Evolutionary conservation across 441 rosid species (phyloP).

Genomic region (Jatropha multifida): DNA sequence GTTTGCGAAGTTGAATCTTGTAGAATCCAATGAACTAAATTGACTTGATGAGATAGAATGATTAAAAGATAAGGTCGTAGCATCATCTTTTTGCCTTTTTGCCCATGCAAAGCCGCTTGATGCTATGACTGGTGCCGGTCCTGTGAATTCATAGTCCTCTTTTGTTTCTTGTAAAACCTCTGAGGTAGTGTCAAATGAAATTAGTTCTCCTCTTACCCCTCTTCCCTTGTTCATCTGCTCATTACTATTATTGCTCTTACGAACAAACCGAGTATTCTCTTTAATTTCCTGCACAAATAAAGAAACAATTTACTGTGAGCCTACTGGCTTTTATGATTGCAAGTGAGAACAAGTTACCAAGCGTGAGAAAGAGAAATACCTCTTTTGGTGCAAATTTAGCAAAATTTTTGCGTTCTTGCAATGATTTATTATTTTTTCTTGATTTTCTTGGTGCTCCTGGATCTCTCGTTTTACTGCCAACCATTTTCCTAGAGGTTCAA

Average conservation of each 20-base stretch:
- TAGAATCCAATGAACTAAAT: constrained; percentile 47
- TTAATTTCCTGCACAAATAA: constrained; percentile 37
- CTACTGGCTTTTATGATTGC: not conserved
- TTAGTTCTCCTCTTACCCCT: constrained; percentile 30
- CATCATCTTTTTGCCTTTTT: constrained; percentile 55
- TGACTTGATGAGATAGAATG: constrained; percentile 53
- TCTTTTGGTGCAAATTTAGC: constrained; percentile 39
- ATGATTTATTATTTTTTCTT: constrained; percentile 38
- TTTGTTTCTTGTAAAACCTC: constrained; percentile 38
- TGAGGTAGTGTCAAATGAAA: constrained; percentile 40
- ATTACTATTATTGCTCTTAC: constrained; percentile 18
- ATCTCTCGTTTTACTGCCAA: constrained; percentile 45
- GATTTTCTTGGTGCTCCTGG: constrained; percentile 45
- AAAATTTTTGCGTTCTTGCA: constrained; percentile 39
- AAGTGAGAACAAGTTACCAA: not conserved
- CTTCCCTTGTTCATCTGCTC: constrained; percentile 26
- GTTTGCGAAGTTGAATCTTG: constrained; percentile 52
- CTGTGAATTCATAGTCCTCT: constrained; percentile 41
- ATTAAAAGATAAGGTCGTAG: constrained; percentile 49
- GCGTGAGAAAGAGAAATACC: constrained; percentile 32
- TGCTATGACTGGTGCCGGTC: constrained; percentile 49
- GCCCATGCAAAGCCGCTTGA: constrained; percentile 83
- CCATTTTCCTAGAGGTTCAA: constrained; percentile 59
- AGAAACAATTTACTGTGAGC: constrained; percentile 12
- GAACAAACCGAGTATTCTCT: constrained; percentile 16